Base-by-base conservation (phyloP, 306 rosid species). In the Casuarina equisetifolia region DNA sequence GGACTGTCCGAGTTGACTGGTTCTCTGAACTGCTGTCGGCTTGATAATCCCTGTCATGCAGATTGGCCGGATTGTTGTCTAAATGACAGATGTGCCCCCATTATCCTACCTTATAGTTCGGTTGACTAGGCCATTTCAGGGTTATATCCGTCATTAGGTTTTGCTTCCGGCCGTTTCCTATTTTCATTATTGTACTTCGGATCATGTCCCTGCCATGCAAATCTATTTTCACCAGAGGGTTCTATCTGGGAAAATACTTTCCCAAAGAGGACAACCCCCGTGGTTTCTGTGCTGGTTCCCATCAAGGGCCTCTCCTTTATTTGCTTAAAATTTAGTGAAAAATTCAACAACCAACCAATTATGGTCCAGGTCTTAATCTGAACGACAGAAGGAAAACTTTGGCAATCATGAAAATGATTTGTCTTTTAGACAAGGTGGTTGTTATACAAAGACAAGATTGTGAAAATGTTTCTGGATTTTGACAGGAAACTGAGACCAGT, bases 1-100 rank as follows among this genome's bases (percentile, higher is more conserved):
- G 58, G 51, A 55, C 36, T 50, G 32, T 35, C 79, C 85, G 78
- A 78, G 81, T 80, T 82, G 15, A 79, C 84, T 78, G 83, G 76
- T 44, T 5, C 12, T 58, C 39, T 57, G 64, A 53, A 61, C 63
- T 81, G 90, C 63, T 81, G 90, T 87, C 91, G 87, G 93, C 83
- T 76, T 76, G 73, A 40, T 55, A 40, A 73, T 78, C 82, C 48
- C 67, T 70, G 46, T 55, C 25, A 81, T 79, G 69, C 68, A 70
- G 55, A 36, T 75, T 82, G 52, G 82, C 87, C 81, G 80, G 86
- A 84, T 71, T 32, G 73, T 69, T 70, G 43, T 3, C 12, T 4
- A 17, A 49, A 16, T 74, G 66, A 82, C 86, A 35, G 42, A 54
- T 63, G 50, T 78, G 66, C 82, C 85, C 85, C 85, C 59, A 3